Evolutionary conservation across 1,284 basidiomycete genomes (phyloP).

Genomic region (Ustilago crameri): DNA sequence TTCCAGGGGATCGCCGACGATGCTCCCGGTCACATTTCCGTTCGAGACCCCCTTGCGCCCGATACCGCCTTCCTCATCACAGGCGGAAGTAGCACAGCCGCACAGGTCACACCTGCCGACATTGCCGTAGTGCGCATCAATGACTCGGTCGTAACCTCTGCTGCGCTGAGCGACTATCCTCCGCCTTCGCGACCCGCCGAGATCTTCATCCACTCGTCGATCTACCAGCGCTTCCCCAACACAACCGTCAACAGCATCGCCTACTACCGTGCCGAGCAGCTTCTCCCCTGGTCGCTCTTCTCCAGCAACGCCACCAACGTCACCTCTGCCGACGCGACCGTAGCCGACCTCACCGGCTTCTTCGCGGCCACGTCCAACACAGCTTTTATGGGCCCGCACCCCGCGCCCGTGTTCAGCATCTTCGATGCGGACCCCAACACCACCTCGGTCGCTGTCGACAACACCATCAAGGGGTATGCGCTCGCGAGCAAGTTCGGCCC

Average conservation of each 20-base stretch:
- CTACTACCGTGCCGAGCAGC: conserved; percentile 35
- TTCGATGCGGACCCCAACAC: conserved; percentile 31
- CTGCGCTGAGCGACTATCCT: conserved; percentile 26
- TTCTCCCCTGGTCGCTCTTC: conserved; percentile 38
- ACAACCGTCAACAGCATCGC: conserved; percentile 44
- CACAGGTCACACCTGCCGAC: conserved; percentile 40
- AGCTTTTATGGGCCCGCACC: conserved; percentile 30
- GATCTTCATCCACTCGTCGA: conserved; percentile 42
- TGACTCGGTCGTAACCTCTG: conserved; percentile 32
- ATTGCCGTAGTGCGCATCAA: conserved; percentile 44
- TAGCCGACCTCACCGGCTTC: conserved; percentile 21
- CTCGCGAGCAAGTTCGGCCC: conserved; percentile 33
- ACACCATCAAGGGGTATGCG: conserved; percentile 24
- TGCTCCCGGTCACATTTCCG: conserved; percentile 32
- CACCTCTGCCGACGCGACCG: conserved; percentile 6
- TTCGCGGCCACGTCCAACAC: conserved; percentile 22
- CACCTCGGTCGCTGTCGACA: conserved; percentile 22
- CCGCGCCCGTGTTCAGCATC: conserved; percentile 32
- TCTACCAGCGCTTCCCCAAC: conserved; percentile 42
- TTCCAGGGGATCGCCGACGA: conserved; percentile 41
- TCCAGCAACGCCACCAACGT: conserved; percentile 1
- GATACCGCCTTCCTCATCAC: conserved; percentile 35
- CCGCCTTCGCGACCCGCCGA: conserved; percentile 31
- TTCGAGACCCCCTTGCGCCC: conserved; percentile 41
- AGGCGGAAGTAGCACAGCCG: conserved; percentile 13